A percentile compares a stretch with the other conserved stretches of the same genome.
Conservation (phyloP, 208 protist species). For the Borovskyia barvae region DNA sequence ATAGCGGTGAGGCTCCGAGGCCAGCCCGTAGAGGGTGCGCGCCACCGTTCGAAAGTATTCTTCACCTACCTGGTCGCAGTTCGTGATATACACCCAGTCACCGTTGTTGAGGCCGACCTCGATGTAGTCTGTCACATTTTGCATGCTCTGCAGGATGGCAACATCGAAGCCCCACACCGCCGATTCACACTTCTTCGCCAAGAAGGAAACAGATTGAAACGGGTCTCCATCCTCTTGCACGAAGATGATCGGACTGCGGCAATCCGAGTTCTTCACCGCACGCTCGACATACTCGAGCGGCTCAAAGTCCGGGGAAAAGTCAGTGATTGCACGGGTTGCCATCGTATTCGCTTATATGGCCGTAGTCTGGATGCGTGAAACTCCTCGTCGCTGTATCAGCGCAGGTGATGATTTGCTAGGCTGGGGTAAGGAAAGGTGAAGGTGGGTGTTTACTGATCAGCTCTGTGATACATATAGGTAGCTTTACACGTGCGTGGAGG, state of each 20-base stretch:
- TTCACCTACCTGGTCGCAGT: slow-evolving; percentile 58
- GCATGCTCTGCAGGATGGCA: slow-evolving; percentile 40
- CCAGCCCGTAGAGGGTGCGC: slow-evolving; percentile 62
- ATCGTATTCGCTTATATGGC: slow-evolving; percentile 2
- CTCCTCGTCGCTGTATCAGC: too few species aligned
- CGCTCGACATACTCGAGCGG: slow-evolving; percentile 65
- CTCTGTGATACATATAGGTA: too few species aligned
- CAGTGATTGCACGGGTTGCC: slow-evolving; percentile 22
- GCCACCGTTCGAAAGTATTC: slow-evolving; percentile 75
- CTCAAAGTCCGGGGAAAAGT: slow-evolving; percentile 36
- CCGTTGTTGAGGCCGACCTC: slow-evolving; percentile 87
- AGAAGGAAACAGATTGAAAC: slow-evolving; percentile 58
- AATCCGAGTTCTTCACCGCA: slow-evolving; percentile 82
- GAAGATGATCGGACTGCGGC: slow-evolving; percentile 80
- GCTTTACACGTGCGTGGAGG: too few species aligned
- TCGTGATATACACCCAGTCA: slow-evolving; percentile 88
- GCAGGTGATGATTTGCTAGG: not conserved
- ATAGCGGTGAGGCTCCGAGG: slow-evolving; percentile 72
- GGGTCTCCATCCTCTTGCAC: slow-evolving; percentile 83
- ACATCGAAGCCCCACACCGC: slow-evolving; percentile 86
- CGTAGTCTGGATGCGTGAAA: too few species aligned
- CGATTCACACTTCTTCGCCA: slow-evolving; percentile 59
- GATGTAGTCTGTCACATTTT: slow-evolving; percentile 87
- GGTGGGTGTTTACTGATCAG: not conserved
- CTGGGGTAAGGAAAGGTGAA: not conserved